phyloP scores from a whole-genome alignment of 768 basidiomycete genomes.

The Collybiopsis luxurians region DNA sequence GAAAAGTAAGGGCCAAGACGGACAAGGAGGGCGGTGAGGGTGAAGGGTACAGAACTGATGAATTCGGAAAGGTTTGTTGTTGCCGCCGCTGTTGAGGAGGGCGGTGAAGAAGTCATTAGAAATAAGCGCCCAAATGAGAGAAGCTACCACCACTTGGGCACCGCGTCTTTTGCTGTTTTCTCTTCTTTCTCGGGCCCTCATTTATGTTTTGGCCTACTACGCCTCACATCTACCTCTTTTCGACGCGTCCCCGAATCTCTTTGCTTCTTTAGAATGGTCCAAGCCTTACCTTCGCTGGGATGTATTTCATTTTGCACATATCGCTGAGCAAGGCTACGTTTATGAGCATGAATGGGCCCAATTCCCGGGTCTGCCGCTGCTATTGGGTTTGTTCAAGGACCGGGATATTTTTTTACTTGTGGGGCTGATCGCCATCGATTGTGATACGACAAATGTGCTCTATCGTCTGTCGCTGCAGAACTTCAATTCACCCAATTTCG shows the following conservation, averaged over 20 bases:
- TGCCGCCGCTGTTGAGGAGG: not conserved
- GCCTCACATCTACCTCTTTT: slow-evolving; percentile 6
- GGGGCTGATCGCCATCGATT: slow-evolving; percentile 34
- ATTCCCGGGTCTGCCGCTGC: slow-evolving; percentile 62
- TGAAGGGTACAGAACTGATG: slow-evolving; percentile 56
- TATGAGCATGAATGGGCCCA: slow-evolving; percentile 91
- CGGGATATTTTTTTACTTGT: slow-evolving; percentile 33
- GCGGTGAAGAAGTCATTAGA: not conserved
- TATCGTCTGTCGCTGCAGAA: slow-evolving; percentile 60
- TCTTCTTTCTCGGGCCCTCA: slow-evolving; percentile 26
- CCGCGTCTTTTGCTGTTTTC: not conserved
- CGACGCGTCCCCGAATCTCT: slow-evolving; percentile 14
- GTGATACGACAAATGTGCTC: slow-evolving; percentile 43
- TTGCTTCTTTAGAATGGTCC: slow-evolving; percentile 3
- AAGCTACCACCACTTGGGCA: not conserved
- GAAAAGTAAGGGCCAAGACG: slow-evolving; percentile 57
- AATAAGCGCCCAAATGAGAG: not conserved
- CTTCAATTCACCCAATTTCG: slow-evolving; percentile 53
- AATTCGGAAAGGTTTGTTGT: slow-evolving; percentile 34
- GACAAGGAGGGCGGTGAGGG: slow-evolving; percentile 59
- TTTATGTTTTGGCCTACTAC: slow-evolving; percentile 11
- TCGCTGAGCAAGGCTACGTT: slow-evolving; percentile 54
- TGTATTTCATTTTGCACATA: slow-evolving; percentile 71
- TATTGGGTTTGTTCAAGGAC: slow-evolving; percentile 37
- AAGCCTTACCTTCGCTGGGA: slow-evolving; percentile 78